Evolutionary conservation across 139 green algal species (phyloP).

Genomic region (Chlamydomonas incerta): DNA sequence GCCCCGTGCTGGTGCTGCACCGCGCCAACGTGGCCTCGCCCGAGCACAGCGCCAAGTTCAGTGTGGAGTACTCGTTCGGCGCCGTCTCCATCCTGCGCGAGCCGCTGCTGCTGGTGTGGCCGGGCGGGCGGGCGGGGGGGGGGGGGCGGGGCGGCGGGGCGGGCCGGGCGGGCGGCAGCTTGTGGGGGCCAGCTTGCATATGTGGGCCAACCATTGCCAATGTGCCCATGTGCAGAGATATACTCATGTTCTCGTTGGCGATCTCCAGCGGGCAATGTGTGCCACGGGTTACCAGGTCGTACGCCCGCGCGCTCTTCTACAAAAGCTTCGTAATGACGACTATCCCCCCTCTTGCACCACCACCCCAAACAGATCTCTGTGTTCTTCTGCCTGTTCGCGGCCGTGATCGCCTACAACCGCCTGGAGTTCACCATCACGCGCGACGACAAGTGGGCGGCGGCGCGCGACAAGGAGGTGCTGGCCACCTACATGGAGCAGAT

Average conservation of each 20-base stretch:
- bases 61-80: slow-evolving; percentile 73
- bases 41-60: slow-evolving; percentile 52
- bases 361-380: slow-evolving; percentile 11
- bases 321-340: too few relatives aligned
- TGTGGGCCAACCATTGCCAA: too few relatives aligned
- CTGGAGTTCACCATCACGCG: slow-evolving; percentile 75
- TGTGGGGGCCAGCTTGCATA: too few relatives aligned
- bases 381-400: slow-evolving; percentile 67
- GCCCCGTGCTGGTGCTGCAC: slow-evolving; percentile 85
- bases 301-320: too few relatives aligned
- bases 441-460: slow-evolving; percentile 53
- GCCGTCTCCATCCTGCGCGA: slow-evolving; percentile 63
- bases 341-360: neutral
- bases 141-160: too few relatives aligned
- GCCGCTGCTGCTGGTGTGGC: slow-evolving; percentile 71
- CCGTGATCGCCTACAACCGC: slow-evolving; percentile 67
- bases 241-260: too few relatives aligned
- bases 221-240: too few relatives aligned
- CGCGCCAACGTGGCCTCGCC: slow-evolving; percentile 70
- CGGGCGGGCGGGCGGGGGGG: too few relatives aligned
- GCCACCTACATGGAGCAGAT: slow-evolving; percentile 51
- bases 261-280: too few relatives aligned
- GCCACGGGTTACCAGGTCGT: too few relatives aligned
- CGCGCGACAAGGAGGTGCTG: slow-evolving; percentile 40
- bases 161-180: too few relatives aligned